Conservation (phyloP, 2,329 filamentous ascomycete genomes). For the Aureobasidium sp. region DNA sequence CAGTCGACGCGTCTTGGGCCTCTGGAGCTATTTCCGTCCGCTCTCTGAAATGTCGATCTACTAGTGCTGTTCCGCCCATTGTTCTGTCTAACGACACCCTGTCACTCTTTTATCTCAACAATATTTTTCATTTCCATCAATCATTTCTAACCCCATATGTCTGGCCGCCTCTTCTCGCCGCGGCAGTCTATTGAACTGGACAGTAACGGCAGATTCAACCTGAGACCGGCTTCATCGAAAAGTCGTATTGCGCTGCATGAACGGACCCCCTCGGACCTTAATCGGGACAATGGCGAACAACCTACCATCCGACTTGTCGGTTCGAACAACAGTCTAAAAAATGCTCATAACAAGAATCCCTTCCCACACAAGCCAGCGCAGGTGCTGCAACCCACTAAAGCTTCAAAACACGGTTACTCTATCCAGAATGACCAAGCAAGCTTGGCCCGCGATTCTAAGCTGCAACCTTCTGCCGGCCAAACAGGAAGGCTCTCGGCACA, state of each 20-base stretch:
- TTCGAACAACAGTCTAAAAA: constrained; percentile 14
- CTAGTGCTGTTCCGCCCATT: constrained; percentile 10
- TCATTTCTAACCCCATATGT: constrained; percentile 12
- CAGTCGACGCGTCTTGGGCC: not conserved
- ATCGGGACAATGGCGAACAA: constrained; percentile 14
- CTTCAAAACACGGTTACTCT: constrained; percentile 5
- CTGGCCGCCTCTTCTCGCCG: constrained; percentile 13
- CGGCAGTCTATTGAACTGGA: constrained; percentile 15
- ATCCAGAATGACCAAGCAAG: not conserved
- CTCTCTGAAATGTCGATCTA: constrained; percentile 14
- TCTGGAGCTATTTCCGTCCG: not conserved
- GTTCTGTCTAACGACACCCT: not conserved
- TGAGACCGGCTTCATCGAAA: constrained; percentile 13
- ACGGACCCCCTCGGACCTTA: constrained; percentile 19
- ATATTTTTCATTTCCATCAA: not conserved
- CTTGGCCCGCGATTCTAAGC: not conserved
- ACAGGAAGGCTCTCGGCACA: constrained; percentile 17
- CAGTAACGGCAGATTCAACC: not conserved
- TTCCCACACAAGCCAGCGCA: constrained; percentile 15
- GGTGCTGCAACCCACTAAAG: constrained; percentile 10
- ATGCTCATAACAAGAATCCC: constrained; percentile 13
- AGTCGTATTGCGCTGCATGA: constrained; percentile 19
- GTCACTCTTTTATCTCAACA: constrained; percentile 12
- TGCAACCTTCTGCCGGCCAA: constrained; percentile 14
- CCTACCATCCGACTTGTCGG: constrained; percentile 27